Percentiles rank a stretch among this genome's conserved stretches.
Evolutionary conservation across 2,329 filamentous ascomycete genomes (phyloP).

Genomic region (Ascosphaera apis): DNA sequence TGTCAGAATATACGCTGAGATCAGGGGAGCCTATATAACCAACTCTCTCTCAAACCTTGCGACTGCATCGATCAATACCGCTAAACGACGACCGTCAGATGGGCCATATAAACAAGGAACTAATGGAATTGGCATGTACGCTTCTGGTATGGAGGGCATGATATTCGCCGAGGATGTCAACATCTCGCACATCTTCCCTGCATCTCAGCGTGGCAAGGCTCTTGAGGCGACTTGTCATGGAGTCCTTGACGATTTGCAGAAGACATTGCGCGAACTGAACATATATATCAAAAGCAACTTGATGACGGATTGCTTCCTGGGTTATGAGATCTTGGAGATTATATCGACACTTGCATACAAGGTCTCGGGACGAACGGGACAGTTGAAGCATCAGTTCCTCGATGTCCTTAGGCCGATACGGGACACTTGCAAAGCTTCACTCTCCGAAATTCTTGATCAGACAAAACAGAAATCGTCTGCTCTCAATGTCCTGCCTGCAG

Average conservation of each 20-base stretch:
- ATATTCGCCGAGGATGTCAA: slow-evolving; percentile 80
- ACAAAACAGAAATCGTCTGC: slow-evolving; percentile 44
- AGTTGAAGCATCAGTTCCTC: slow-evolving; percentile 60
- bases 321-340: slow-evolving; percentile 86
- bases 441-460: slow-evolving; percentile 66
- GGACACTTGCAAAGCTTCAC: slow-evolving; percentile 72
- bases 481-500: slow-evolving; percentile 46
- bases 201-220: slow-evolving; percentile 62
- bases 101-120: slow-evolving; percentile 71
- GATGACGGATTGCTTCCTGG: slow-evolving; percentile 77
- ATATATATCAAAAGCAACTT: slow-evolving; percentile 69
- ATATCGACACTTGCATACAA: slow-evolving; percentile 57
- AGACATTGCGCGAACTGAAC: slow-evolving; percentile 74
- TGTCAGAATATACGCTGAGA: slow-evolving; percentile 64
- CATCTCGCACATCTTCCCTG: slow-evolving; percentile 63
- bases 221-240: slow-evolving; percentile 58
- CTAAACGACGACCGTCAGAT: slow-evolving; percentile 52
- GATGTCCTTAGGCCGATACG: slow-evolving; percentile 73
- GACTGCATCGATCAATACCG: slow-evolving; percentile 60
- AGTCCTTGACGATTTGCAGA: slow-evolving; percentile 57
- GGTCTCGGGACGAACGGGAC: slow-evolving; percentile 60
- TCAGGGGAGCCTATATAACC: slow-evolving; percentile 69
- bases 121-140: slow-evolving; percentile 79
- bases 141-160: slow-evolving; percentile 64
- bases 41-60: slow-evolving; percentile 66